Evolutionary conservation across 192 early-diverging fungal species (phyloP).

Genomic region (Spizellomyces punctatus): DNA sequence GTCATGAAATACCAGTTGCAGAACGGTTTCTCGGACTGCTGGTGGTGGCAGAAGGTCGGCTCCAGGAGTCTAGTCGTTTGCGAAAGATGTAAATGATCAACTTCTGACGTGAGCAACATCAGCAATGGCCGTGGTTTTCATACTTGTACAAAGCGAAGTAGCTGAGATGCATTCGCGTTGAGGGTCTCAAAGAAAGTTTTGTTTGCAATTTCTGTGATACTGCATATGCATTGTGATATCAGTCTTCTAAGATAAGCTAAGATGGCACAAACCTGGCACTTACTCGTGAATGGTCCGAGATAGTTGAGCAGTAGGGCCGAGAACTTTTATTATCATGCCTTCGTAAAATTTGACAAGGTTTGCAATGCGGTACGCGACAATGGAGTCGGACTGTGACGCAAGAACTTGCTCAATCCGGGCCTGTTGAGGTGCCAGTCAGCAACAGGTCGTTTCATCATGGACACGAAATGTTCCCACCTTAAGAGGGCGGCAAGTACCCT

Average conservation of each 20-base stretch:
- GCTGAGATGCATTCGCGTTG: conserved; percentile 50
- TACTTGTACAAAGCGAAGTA: conserved; percentile 53
- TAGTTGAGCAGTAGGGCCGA: conserved; percentile 58
- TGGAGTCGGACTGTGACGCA: conserved; percentile 62
- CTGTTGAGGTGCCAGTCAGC: conserved; percentile 27
- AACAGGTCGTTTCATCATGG: background rate
- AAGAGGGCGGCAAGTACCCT: conserved; percentile 75
- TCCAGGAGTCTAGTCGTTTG: conserved; percentile 46
- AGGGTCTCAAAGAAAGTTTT: conserved; percentile 61
- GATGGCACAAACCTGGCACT: conserved; percentile 6
- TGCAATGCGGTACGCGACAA: conserved; percentile 67
- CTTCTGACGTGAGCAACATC: too few relatives aligned
- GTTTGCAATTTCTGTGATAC: conserved; percentile 57
- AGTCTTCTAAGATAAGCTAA: background rate
- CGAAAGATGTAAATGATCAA: too few relatives aligned
- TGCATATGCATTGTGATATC: conserved; percentile 15
- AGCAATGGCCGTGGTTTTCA: background rate
- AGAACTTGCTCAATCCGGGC: conserved; percentile 79
- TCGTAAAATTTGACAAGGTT: conserved; percentile 80
- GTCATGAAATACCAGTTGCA: conserved; percentile 60
- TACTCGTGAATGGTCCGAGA: conserved; percentile 60
- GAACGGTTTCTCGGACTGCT: conserved; percentile 65
- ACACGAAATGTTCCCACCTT: conserved; percentile 48
- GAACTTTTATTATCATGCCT: conserved; percentile 61
- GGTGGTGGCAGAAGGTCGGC: conserved; percentile 64